These are phyloP conservation scores for Cadophora sp. DNA, from an alignment of 2,329 filamentous ascomycete species.

Conservation along the genomic window DNA sequence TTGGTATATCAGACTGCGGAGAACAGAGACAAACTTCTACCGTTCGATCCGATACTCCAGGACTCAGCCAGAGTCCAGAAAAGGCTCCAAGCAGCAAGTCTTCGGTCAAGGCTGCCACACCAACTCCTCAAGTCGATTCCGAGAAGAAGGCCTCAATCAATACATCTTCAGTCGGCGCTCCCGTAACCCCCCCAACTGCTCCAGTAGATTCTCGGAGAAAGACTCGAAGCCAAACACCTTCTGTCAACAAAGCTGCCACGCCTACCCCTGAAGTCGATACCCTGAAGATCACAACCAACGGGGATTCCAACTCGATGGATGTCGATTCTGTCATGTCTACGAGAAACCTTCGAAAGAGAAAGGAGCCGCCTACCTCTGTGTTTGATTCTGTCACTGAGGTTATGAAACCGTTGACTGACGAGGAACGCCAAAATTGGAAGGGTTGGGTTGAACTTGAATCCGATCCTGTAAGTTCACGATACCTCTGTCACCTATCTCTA, in stretches of 20 bases:
- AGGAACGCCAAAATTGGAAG: slow-evolving; percentile 67
- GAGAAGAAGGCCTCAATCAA: background rate
- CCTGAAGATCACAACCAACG: background rate
- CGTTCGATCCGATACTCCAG: background rate
- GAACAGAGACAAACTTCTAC: background rate
- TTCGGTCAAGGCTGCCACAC: background rate
- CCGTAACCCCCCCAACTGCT: background rate
- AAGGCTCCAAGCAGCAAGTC: background rate
- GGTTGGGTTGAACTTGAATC: slow-evolving; percentile 89
- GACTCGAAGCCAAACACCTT: background rate
- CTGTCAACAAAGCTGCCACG: background rate
- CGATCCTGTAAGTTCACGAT: slow-evolving; percentile 69
- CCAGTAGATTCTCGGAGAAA: background rate
- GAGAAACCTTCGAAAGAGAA: slow-evolving; percentile 20
- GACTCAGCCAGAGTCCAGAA: background rate
- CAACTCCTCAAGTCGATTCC: background rate
- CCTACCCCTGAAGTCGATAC: background rate
- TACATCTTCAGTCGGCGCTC: background rate
- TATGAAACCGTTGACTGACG: slow-evolving; percentile 54
- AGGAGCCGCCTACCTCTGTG: slow-evolving; percentile 11
- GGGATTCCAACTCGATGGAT: background rate
- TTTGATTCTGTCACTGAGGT: slow-evolving; percentile 33
- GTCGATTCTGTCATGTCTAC: background rate
- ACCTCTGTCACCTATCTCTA: background rate
- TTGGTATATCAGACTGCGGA: background rate